These are phyloP conservation scores for Xylaria sp. DNA, from an alignment of 2,329 filamentous ascomycete species.

Conservation along the genomic window DNA sequence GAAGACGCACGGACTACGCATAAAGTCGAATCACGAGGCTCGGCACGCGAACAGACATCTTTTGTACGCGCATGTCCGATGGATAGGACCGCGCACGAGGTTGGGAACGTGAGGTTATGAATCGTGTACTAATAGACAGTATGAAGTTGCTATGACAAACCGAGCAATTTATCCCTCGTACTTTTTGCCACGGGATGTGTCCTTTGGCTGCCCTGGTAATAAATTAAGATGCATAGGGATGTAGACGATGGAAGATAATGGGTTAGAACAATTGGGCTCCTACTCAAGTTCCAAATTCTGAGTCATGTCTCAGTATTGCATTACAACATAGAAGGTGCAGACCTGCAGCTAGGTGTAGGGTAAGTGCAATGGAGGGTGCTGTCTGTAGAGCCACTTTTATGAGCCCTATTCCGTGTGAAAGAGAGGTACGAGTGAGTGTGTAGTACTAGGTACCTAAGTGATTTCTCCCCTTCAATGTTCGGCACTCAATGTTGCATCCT, in stretches of 20 bases:
- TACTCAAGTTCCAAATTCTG: constrained; percentile 1
- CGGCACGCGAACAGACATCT: not conserved
- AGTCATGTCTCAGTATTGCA: constrained; percentile 28
- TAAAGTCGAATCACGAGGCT: constrained; percentile 9
- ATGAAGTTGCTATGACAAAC: not conserved
- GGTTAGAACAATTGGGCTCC: constrained; percentile 7
- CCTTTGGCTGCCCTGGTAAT: not conserved
- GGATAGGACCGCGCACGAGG: not conserved
- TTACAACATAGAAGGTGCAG: not conserved
- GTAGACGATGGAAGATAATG: constrained; percentile 1
- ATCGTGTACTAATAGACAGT: not conserved
- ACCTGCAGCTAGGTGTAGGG: no score
- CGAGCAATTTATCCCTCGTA: not conserved
- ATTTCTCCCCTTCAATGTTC: no score
- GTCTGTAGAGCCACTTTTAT: not conserved
- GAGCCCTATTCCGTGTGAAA: no score
- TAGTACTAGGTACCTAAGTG: no score
- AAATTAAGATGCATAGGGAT: not conserved
- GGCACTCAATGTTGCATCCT: no score
- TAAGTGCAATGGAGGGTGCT: no score
- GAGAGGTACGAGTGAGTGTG: no score
- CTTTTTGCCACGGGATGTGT: not conserved
- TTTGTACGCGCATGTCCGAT: constrained; percentile 5
- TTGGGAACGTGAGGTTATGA: not conserved
- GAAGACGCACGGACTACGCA: constrained; percentile 25